Base-by-base conservation (phyloP, 768 basidiomycete genomes). In the Mycena venus region DNA sequence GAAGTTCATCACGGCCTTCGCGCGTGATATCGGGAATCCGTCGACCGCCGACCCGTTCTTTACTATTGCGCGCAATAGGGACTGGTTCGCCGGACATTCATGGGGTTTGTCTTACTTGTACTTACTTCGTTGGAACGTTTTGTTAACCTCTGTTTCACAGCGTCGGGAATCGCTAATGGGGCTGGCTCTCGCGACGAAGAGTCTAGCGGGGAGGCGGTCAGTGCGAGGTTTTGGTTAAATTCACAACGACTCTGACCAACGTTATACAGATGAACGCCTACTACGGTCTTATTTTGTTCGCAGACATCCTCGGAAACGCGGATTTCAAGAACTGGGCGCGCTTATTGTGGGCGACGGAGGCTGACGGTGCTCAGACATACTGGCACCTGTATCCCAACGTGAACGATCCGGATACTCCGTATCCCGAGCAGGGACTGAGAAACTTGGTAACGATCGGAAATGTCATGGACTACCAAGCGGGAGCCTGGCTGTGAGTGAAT, bases 11-110 rank as follows among this genome's bases (percentile, higher is more conserved):
- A 81, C 77, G 9, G 78, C 75, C 64, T 82, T 81, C 73, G 78
- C 82, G 29, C 82, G 83, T 21, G 82, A 84, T 65, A 84, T 84
- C 36, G 79, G 80, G 60, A 84, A 84, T 63, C 84, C 84, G 1
- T 83, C 82, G 9, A 78, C 78, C 15, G 75, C 71, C 21, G 83
- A 84, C 60, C 80, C 80, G 6, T 81, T 75, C 67, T 84, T 84
- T 68, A 78, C 83, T 6, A 78, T 83, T 25, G 78, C 81, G 15
- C 81, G 83, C 23, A 79, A 78, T 64, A 79, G 78, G 19, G 84
- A 84, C 42, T 84, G 84, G 84, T 84, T 84, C 66, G 82, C 83
- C 19, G 84, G 84, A 1, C 84, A 84, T 74, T 84, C 84, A 0
- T 84, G 84, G 84, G 83, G 82, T 83, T 75, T 8, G 78, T 42